Conservation (phyloP, 1,139 yeast species). For the Saccharomyces hybrid region DNA sequence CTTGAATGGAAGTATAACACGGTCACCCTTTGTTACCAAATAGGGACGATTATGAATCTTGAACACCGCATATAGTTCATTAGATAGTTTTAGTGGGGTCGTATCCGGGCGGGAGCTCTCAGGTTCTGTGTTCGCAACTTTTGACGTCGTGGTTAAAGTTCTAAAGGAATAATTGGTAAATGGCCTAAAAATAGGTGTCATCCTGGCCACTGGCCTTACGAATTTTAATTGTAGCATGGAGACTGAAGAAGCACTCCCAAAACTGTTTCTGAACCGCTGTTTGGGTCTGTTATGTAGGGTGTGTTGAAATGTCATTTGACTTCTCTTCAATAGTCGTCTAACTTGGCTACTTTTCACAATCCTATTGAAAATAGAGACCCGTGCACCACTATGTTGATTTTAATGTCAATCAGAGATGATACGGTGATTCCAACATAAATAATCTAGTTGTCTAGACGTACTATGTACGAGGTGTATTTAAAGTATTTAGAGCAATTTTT, state of each 20-base stretch:
- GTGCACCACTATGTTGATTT: too few species aligned
- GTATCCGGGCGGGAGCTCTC: conserved; percentile 31
- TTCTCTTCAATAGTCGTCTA: too few species aligned
- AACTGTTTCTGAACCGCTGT: too few species aligned
- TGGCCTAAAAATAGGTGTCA: background rate
- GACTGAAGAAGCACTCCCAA: too few species aligned
- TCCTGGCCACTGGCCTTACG: background rate
- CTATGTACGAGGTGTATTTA: too few species aligned
- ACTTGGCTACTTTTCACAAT: too few species aligned
- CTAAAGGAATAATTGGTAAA: background rate
- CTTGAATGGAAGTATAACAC: conserved; percentile 66
- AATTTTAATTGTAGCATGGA: background rate
- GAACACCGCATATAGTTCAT: conserved; percentile 70
- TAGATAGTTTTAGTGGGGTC: conserved; percentile 58
- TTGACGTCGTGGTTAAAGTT: background rate
- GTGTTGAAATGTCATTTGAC: too few species aligned
- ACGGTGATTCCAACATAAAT: background rate
- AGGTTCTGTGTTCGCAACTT: background rate
- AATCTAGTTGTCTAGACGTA: too few species aligned
- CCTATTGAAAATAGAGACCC: too few species aligned
- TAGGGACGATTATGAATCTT: conserved; percentile 80
- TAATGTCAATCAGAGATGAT: too few species aligned
- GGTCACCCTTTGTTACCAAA: conserved; percentile 87
- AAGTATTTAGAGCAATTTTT: background rate
- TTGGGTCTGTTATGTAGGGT: too few species aligned